phyloP scores from a whole-genome alignment of 2,329 filamentous ascomycete species.

The Xylariales sp. region DNA sequence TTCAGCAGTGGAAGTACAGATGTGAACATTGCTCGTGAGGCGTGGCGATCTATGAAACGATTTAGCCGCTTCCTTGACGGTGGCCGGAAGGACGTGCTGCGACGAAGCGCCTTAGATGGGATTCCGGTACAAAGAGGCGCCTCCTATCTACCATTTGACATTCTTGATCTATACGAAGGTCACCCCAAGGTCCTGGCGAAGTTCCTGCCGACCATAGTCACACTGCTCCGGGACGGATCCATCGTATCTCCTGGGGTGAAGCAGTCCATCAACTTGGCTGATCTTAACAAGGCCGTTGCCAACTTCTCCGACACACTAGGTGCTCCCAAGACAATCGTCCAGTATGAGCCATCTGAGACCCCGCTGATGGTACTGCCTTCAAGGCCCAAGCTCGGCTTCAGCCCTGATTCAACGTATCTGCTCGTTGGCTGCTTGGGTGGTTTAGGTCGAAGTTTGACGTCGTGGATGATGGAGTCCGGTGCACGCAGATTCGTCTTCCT shows the following conservation, averaged over 20 bases:
- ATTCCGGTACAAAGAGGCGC: slow-evolving; percentile 20
- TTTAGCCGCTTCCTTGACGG: slow-evolving; percentile 18
- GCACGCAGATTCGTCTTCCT: slow-evolving; percentile 29
- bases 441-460: slow-evolving; percentile 27
- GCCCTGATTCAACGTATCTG: slow-evolving; percentile 23
- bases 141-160: slow-evolving; percentile 19
- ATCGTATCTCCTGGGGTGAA: slow-evolving; percentile 8
- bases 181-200: slow-evolving; percentile 12
- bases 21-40: slow-evolving; percentile 11
- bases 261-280: slow-evolving; percentile 11
- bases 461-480: slow-evolving; percentile 29
- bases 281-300: slow-evolving; percentile 15
- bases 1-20: slow-evolving; percentile 14
- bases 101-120: slow-evolving; percentile 16
- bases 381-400: slow-evolving; percentile 7
- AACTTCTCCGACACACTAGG: slow-evolving; percentile 13
- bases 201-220: slow-evolving; percentile 12
- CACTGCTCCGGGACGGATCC: slow-evolving; percentile 5
- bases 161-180: slow-evolving; percentile 17
- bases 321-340: slow-evolving; percentile 11
- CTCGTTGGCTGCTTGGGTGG: slow-evolving; percentile 33
- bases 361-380: slow-evolving; percentile 1
- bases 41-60: slow-evolving; percentile 16
- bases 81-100: slow-evolving; percentile 19
- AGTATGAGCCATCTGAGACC: slow-evolving; percentile 16